Base-by-base conservation (phyloP, 352 stramenopile genomes). In the Thraustochytrium striatum region DNA sequence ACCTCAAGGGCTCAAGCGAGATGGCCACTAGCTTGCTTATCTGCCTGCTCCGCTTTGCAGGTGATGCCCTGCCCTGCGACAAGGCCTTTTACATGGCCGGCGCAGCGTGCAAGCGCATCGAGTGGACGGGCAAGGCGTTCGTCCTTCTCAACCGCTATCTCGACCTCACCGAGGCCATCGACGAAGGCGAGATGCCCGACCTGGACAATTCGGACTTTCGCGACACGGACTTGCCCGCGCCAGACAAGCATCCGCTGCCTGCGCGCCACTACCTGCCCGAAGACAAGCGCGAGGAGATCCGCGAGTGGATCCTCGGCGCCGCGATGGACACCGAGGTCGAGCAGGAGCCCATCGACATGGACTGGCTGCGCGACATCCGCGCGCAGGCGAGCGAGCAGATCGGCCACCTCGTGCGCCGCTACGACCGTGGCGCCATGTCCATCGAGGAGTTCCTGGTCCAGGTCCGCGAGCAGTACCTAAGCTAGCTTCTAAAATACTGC, bases 401-500 rank as follows among this genome's bases (percentile, higher is more conserved):
- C 50, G 28, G 35, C 41, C 81, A 47, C 35, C 58, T 72, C 38
- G 43, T 50, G 3, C 36, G 62, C 65, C 39, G 50, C 25, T 81
- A 73, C 53, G 75, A 81, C 11, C 7, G 32, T 21, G 73, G 70
- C 33, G 85, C 81, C 36, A 52, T 47, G n/a, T 52, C 55, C 8
- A 89, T 87, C 68, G 88, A 93, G 28, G 79, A 85, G 3, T 75
- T 55, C 32, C 25, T 75, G 13, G 25, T 61, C 33, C 47, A 55
- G 47, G 25, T 55, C 25, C 47, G 47, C 47, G 16, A 55, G 47
- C 47, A 55, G 25, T 55, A 55, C 47, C 47, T 55, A 16, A 25
- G 47, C 16, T 55, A 55, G n/a, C n/a, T n/a, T n/a, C n/a, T n/a
- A n/a, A n/a, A 99, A 88, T 99, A 99, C 69, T 99, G 90, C 38